Conservation (phyloP, 139 green algal species). For the Yamagishiella unicocca region DNA sequence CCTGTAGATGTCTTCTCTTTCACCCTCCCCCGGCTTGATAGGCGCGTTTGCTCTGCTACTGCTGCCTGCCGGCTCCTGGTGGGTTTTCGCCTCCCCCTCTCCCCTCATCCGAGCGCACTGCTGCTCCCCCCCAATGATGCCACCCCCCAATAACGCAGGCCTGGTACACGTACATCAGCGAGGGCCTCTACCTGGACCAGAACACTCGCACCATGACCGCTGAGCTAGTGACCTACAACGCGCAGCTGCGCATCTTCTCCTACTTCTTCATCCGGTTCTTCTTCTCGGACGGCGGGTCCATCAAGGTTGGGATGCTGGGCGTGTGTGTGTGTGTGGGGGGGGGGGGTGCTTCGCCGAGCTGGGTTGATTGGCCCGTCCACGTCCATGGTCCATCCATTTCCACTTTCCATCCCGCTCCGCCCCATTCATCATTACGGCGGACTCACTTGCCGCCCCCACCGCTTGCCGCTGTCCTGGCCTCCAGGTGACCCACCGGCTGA, state of each 20-base stretch:
- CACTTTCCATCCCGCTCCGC: too few relatives aligned
- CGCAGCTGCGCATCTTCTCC: slow-evolving; percentile 81
- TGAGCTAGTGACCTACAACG: slow-evolving; percentile 90
- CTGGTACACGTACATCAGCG: slow-evolving; percentile 73
- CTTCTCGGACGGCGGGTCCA: slow-evolving; percentile 78
- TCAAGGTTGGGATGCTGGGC: slow-evolving; percentile 61
- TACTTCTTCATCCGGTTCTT: slow-evolving; percentile 51
- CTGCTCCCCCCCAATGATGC: neutral
- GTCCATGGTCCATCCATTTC: too few relatives aligned
- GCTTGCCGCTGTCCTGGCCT: neutral
- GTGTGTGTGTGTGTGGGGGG: too few relatives aligned
- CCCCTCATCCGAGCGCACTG: neutral
- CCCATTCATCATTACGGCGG: too few relatives aligned
- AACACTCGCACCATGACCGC: slow-evolving; percentile 72
- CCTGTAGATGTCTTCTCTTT: too few relatives aligned
- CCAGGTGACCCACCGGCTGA: slow-evolving; percentile 74
- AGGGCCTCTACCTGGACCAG: slow-evolving; percentile 82
- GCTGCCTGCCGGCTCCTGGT: too few relatives aligned
- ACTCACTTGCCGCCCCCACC: too few relatives aligned
- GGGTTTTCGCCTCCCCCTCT: too few relatives aligned
- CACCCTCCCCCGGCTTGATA: too few relatives aligned
- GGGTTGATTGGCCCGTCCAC: too few relatives aligned
- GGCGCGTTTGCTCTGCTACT: too few relatives aligned
- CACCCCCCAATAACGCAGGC: slow-evolving; percentile 28
- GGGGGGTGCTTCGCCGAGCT: too few relatives aligned